Conservation (phyloP, 257 asterid species). For the Ehretia macrophylla region DNA sequence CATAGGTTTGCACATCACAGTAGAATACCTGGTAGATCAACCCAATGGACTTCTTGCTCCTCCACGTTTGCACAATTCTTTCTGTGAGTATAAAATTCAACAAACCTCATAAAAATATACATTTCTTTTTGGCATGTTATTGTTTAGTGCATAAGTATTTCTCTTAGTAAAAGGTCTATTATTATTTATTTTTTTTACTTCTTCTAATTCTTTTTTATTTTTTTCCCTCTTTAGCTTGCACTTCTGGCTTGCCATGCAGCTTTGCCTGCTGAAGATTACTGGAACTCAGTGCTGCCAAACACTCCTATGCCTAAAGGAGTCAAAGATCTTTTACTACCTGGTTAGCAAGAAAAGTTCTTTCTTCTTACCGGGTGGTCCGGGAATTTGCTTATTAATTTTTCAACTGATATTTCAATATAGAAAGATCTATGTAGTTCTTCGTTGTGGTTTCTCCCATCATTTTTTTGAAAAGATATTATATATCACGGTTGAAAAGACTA, state of each 20-base stretch:
- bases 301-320: conserved; percentile 70
- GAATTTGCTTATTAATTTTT: too few species aligned
- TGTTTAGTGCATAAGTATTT: background rate
- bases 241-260: conserved; percentile 57
- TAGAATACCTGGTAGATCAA: background rate
- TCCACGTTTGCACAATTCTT: conserved; percentile 41
- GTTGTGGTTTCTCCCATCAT: too few species aligned
- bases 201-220: background rate
- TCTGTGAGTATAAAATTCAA: conserved; percentile 44
- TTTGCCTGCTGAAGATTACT: conserved; percentile 51
- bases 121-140: background rate
- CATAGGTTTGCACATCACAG: background rate
- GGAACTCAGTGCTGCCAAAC: conserved; percentile 69
- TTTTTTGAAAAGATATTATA: too few species aligned
- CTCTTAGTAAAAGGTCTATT: too few species aligned
- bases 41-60: conserved; percentile 51
- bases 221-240: conserved; percentile 36
- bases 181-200: background rate
- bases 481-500: too few species aligned
- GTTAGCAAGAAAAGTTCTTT: conserved; percentile 9
- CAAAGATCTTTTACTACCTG: conserved; percentile 44
- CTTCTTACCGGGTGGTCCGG: too few species aligned
- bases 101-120: background rate
- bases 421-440: too few species aligned
- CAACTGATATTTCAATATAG: too few species aligned